phyloP scores from a whole-genome alignment of 2,329 filamentous ascomycete species.

The Sclerotinia sclerotiorum region DNA sequence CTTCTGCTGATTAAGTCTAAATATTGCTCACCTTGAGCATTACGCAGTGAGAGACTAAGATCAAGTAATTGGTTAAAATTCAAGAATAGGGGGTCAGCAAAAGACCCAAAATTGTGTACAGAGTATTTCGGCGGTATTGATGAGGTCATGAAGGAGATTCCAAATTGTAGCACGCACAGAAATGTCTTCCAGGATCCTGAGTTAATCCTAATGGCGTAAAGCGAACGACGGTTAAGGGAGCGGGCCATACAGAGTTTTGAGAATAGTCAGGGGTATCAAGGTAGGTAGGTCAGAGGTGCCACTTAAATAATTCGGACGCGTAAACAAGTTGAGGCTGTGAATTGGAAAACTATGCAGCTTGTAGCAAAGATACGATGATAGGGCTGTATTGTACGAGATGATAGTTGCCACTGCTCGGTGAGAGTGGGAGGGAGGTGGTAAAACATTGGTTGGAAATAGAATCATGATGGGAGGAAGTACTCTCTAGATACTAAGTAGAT shows the following conservation, averaged over 20 bases:
- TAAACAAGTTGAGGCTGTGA: constrained; percentile 12
- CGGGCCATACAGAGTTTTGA: background rate
- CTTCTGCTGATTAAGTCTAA: background rate
- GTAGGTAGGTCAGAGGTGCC: background rate
- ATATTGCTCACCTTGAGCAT: background rate
- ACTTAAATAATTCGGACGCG: constrained; percentile 15
- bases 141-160: constrained; percentile 5
- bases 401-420: constrained; percentile 1
- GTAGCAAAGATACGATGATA: no score
- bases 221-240: background rate
- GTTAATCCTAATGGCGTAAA: constrained; percentile 10
- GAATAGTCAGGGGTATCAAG: constrained; percentile 13
- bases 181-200: background rate
- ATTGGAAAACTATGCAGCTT: no score
- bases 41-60: background rate
- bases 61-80: background rate
- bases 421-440: background rate
- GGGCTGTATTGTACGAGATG: background rate
- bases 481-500: background rate
- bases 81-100: constrained; percentile 3
- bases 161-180: background rate
- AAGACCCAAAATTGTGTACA: background rate
- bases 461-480: background rate
- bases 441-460: background rate
- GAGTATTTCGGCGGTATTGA: constrained; percentile 6